Evolutionary conservation across 371 early-diverging fungal species (phyloP), one percentile per base, ranked within the genome.

Genomic region (Parasitella parasitica): DNA sequence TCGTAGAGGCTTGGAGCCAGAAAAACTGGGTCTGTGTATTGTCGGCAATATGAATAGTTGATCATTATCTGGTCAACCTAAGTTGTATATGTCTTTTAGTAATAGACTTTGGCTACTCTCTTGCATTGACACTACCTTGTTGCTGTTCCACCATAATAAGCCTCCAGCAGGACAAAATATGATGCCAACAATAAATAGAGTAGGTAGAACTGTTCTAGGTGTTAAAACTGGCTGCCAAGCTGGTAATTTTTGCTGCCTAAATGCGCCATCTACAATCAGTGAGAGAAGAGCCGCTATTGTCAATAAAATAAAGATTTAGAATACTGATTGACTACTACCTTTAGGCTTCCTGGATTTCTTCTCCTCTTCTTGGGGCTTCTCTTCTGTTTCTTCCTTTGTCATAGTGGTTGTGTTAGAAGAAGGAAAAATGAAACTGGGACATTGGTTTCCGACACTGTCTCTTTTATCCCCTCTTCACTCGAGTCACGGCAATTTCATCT

Each of bases 171-270:
- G 97, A 26, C 95, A 89, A 74, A 97, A 97, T 30, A 96, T 76
- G 18, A 92, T 85, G 9, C 97, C 99, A 54, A 98, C 75, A 50
- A 93, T 73, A 69, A 97, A 92, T 61, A 97, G 88, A 22, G 94
- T 90, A 8, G 97, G 97, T 22, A 97, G 71, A 8, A 96, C 98
- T 51, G 89, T 90, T 64, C 92, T 91, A 34, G 99, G 98, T 6
- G 97, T 98, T 49, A 98, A 83, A 22, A 98, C 89, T 0, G 99
- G 99, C 75, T 97, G 97, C 97, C 97, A 98, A 8, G 97, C 94
- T 71, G 94, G 95, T 70, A 98, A 86, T 22, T 96, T 88, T 73
- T 98, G 98, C 80, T 98, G 99, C 75, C 94, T 91, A 78, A 97
- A 97, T 16, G 96, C 94, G 34, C 96, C 96, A 83, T 97, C 91